Conservation (phyloP, 1,284 basidiomycete species). For the Cystobasidium slooffiae region DNA sequence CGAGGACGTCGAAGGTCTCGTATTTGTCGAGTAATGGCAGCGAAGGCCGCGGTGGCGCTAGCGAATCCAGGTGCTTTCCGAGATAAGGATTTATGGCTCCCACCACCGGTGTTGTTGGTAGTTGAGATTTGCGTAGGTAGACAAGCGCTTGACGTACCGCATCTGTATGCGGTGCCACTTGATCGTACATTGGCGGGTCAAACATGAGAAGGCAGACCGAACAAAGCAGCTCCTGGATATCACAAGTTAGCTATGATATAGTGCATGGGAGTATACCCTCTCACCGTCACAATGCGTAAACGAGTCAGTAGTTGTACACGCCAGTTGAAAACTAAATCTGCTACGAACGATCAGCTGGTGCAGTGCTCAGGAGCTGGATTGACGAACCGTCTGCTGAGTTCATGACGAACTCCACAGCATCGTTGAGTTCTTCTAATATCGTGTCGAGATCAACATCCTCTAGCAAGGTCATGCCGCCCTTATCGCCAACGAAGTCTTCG, state of each 20-base stretch:
- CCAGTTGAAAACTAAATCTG: constrained; percentile 24
- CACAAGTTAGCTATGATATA: not conserved
- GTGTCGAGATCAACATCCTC: constrained; percentile 69
- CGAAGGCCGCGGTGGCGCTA: constrained; percentile 35
- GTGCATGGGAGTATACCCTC: not conserved
- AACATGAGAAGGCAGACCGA: constrained; percentile 32
- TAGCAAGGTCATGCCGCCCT: constrained; percentile 76
- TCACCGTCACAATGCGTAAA: constrained; percentile 21
- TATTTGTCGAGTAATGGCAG: not conserved
- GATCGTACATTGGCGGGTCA: constrained; percentile 23
- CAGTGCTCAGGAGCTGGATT: not conserved
- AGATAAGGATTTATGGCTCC: constrained; percentile 26
- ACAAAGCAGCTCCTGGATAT: constrained; percentile 30
- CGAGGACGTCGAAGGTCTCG: not conserved
- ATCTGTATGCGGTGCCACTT: constrained; percentile 10
- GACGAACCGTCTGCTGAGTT: constrained; percentile 26
- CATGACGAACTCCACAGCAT: constrained; percentile 64
- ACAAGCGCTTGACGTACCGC: constrained; percentile 23
- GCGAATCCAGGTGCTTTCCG: constrained; percentile 15
- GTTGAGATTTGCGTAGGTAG: not conserved
- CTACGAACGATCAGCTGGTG: too few species aligned
- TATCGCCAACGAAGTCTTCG: constrained; percentile 87
- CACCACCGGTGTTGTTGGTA: not conserved
- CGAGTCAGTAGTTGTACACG: constrained; percentile 12
- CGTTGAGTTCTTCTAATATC: constrained; percentile 67